These are phyloP conservation scores for Heliamphora exappendiculata DNA, from an alignment of 148 eudicot genomes.

Conservation along the genomic window DNA sequence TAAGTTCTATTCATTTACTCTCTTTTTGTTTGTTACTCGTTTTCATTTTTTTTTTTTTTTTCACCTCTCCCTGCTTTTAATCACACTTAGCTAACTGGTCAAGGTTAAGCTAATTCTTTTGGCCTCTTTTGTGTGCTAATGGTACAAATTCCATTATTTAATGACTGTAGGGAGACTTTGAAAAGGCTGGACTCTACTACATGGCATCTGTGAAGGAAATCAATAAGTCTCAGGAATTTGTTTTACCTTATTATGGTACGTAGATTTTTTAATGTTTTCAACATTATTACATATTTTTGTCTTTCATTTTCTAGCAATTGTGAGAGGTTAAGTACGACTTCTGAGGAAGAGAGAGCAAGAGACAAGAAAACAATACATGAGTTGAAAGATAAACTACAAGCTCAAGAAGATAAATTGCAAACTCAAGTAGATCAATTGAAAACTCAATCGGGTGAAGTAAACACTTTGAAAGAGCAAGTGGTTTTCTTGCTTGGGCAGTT, in stretches of 20 bases:
- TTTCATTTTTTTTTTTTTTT: background rate
- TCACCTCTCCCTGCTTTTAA: background rate
- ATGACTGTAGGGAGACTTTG: constrained; percentile 78
- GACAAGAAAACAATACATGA: no score
- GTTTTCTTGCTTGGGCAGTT: no score
- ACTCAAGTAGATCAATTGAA: no score
- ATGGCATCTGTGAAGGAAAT: constrained; percentile 96
- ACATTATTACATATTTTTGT: background rate
- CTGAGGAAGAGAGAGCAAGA: no score
- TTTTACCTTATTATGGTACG: constrained; percentile 87
- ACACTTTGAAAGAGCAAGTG: no score
- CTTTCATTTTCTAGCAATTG: background rate
- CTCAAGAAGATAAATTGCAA: no score
- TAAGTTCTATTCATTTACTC: no score
- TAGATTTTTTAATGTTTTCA: background rate
- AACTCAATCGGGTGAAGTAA: no score
- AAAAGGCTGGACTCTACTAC: constrained; percentile 93
- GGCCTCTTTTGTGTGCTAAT: background rate
- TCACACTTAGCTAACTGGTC: no score
- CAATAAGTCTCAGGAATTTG: constrained; percentile 86
- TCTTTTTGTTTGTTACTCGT: no score
- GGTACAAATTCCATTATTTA: constrained; percentile 7
- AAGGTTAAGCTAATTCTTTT: background rate
- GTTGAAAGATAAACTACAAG: no score
- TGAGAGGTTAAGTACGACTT: no score